Conservation (phyloP, 192 early-diverging fungal species). For the Backusella tuberculispora region DNA sequence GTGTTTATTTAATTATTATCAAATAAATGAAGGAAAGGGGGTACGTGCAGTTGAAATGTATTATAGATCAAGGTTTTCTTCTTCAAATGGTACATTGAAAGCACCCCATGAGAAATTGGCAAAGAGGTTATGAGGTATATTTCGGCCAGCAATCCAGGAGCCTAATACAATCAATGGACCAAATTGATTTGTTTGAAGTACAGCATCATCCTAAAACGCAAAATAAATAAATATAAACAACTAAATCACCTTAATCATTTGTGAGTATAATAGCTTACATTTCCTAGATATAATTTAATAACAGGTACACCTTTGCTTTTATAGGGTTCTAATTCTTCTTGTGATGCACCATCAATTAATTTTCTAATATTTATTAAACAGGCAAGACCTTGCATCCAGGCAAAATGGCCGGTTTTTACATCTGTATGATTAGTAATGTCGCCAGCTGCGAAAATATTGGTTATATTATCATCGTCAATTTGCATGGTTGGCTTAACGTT, state of each 20-base stretch:
- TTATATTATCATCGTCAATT: conserved; percentile 52
- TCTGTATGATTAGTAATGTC: conserved; percentile 62
- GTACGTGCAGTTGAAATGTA: neutral
- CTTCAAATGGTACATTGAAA: conserved; percentile 17
- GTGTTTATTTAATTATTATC: neutral
- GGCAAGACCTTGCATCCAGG: conserved; percentile 34
- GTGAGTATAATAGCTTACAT: conserved; percentile 4
- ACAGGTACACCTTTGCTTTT: conserved; percentile 31
- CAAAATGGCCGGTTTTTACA: conserved; percentile 46
- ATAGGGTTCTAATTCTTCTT: conserved; percentile 21
- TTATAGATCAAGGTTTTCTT: conserved; percentile 12
- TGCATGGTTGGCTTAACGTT: conserved; percentile 74
- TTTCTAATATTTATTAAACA: conserved; percentile 27
- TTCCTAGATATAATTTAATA: conserved; percentile 30
- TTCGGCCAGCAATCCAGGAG: conserved; percentile 36
- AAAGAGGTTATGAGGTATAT: conserved; percentile 29
- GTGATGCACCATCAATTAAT: conserved; percentile 18
- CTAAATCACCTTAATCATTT: neutral
- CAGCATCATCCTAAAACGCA: conserved; percentile 13
- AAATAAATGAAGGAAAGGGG: neutral
- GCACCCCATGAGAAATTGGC: conserved; percentile 22
- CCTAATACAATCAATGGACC: conserved; percentile 32
- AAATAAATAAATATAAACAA: neutral
- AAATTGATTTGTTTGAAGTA: conserved; percentile 27
- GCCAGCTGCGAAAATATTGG: conserved; percentile 76